Evolutionary conservation across 495 filamentous ascomycete genomes (phyloP).

Genomic region (Xylaria venustula): DNA sequence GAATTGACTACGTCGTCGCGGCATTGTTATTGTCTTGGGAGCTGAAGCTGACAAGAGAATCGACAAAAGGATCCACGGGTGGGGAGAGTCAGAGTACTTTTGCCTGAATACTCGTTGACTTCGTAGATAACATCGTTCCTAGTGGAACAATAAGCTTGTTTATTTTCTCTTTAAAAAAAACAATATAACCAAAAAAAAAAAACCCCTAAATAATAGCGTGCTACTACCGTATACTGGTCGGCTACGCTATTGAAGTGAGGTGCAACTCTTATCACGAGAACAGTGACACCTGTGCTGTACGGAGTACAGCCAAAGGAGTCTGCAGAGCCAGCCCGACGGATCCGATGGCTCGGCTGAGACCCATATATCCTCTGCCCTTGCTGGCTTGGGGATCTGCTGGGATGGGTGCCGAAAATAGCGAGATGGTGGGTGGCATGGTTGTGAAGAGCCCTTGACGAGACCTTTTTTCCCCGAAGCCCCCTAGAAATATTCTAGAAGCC

Average conservation of each 20-base stretch:
- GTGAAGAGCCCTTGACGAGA: slow-evolving; percentile 2
- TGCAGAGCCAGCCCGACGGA: slow-evolving; percentile 16
- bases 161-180: not conserved
- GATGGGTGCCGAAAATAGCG: slow-evolving; percentile 20
- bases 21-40: not conserved
- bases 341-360: slow-evolving; percentile 17
- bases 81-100: no score
- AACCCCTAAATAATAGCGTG: no score
- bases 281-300: no score
- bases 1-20: not conserved
- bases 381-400: slow-evolving; percentile 12
- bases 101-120: not conserved
- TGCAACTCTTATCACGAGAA: no score
- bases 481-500: slow-evolving; percentile 17
- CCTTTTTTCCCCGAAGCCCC: not conserved
- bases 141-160: not conserved
- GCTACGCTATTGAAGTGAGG: no score
- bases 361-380: slow-evolving; percentile 8
- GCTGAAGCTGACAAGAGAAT: no score
- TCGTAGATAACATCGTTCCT: not conserved
- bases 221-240: no score
- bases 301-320: slow-evolving; percentile 6
- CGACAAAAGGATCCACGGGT: no score
- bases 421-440: slow-evolving; percentile 8
- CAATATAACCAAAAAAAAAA: no score